Conservation (phyloP, 139 green algal species). For the Chlamydomonas sp. region DNA sequence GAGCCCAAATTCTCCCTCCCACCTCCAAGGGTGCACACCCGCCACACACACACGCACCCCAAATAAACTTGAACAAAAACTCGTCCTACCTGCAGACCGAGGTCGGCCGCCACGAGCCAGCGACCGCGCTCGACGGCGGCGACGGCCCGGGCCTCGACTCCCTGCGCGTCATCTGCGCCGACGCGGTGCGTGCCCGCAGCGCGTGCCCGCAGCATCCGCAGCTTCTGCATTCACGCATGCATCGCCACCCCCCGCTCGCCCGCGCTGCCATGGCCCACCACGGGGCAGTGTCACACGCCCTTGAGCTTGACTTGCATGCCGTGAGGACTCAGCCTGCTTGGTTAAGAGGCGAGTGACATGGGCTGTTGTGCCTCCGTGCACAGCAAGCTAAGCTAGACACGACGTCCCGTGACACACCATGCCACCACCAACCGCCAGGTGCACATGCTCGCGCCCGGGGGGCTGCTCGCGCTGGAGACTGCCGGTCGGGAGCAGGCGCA, state of each 20-base stretch:
- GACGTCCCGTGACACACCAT: constrained; percentile 3
- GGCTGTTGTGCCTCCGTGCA: not conserved
- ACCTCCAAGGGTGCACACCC: too few relatives aligned
- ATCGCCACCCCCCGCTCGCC: too few relatives aligned
- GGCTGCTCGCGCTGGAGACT: constrained; percentile 68
- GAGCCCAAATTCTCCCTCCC: too few relatives aligned
- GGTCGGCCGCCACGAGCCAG: constrained; percentile 75
- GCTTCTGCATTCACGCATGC: too few relatives aligned
- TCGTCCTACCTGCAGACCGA: too few relatives aligned
- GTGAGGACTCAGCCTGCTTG: not conserved
- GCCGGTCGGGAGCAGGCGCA: constrained; percentile 52
- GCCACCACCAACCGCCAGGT: constrained; percentile 15
- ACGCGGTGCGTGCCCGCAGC: not conserved
- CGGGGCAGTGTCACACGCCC: too few relatives aligned
- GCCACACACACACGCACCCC: too few relatives aligned
- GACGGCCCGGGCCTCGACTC: constrained; percentile 50
- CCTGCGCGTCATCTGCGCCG: constrained; percentile 30
- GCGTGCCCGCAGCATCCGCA: not conserved
- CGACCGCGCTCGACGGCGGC: constrained; percentile 75
- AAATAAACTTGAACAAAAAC: too few relatives aligned
- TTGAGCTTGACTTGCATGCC: not conserved
- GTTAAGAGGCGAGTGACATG: not conserved
- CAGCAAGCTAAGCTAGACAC: not conserved
- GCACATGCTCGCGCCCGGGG: constrained; percentile 27
- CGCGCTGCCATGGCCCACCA: too few relatives aligned